Evolutionary conservation across 2,329 filamentous ascomycete genomes (phyloP).

Genomic region (Penicillium expansum): DNA sequence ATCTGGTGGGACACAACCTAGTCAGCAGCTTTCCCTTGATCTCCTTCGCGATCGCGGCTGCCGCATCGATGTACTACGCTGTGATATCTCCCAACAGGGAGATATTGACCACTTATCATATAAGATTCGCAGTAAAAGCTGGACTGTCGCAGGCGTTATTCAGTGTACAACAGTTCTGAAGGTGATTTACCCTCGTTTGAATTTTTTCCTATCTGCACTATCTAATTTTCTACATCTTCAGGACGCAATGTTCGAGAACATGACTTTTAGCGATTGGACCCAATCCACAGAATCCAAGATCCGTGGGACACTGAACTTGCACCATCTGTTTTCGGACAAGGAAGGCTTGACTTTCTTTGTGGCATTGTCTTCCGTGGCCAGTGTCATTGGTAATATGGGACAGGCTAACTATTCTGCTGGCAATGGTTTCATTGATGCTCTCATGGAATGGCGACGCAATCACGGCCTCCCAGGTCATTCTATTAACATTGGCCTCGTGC

Average conservation of each 20-base stretch:
- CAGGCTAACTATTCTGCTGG: constrained; percentile 60
- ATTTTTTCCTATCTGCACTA: neutral
- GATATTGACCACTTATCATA: constrained; percentile 15
- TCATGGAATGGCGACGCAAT: constrained; percentile 19
- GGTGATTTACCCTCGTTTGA: neutral
- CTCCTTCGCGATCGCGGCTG: constrained; percentile 13
- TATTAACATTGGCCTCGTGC: constrained; percentile 24
- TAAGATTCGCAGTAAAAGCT: constrained; percentile 12
- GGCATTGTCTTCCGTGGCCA: constrained; percentile 56
- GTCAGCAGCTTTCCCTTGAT: constrained; percentile 15
- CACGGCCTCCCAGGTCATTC: constrained; percentile 14
- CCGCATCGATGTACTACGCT: constrained; percentile 14
- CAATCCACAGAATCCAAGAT: constrained; percentile 16
- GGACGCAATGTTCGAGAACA: constrained; percentile 25
- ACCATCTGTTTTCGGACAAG: constrained; percentile 7
- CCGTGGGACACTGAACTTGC: constrained; percentile 16
- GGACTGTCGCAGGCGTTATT: constrained; percentile 18
- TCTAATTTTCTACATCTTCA: constrained; percentile 1
- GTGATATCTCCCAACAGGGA: constrained; percentile 15
- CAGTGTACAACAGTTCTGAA: constrained; percentile 22
- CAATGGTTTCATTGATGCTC: constrained; percentile 35
- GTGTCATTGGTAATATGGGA: constrained; percentile 57
- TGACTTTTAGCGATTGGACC: constrained; percentile 17
- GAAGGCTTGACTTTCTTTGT: constrained; percentile 45
- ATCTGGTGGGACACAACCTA: constrained; percentile 13